Evolutionary conservation across 768 basidiomycete species (phyloP), one percentile per base, ranked within the genome.

Genomic region (Suillus alpinus): DNA sequence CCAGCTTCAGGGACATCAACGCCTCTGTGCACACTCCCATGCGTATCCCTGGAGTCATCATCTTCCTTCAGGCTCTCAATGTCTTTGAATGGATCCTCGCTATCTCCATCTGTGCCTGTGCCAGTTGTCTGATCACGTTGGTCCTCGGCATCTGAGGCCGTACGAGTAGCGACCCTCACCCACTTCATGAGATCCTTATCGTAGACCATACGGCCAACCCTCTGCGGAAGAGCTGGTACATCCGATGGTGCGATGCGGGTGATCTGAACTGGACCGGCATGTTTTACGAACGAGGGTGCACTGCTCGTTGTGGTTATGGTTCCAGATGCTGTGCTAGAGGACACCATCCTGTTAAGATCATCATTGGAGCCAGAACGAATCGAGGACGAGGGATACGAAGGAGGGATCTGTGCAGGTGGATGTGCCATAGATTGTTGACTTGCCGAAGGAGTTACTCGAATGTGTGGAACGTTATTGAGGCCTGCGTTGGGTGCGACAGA

Each of bases 51-150:
- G 13, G 73, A 73, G 52, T 71, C 74, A 26, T 83, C 80, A 59
- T 89, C 89, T 59, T 90, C 89, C 37, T 83, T 78, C 67, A 95
- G 71, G 66, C 93, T 94, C 69, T 96, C 95, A 58, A 98, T 89
- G 66, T 95, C 95, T 36, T 85, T 84, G 74, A 98, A 98, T 8
- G 93, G 91, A 76, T 98, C 95, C 66, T 93, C 92, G 63, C 90
- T 91, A 46, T 82, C 79, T 44, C 82, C 78, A 77, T 68, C 62
- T 71, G 73, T 66, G 10, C 31, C 49, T 69, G 73, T 39, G 63
- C 70, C 62, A 57, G 68, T 57, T 57, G 70, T 59, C 59, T 76
- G 63, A 65, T 77, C 65, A 59, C 59, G 67, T 29, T 71, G 62
- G 43, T 74, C 73, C 58, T 75, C 72, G 23, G 46, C 63, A 12